A percentile compares a stretch with the other conserved stretches of the same genome.
phyloP scores from a whole-genome alignment of 352 stramenopile species.

The Pythium coloratum region DNA sequence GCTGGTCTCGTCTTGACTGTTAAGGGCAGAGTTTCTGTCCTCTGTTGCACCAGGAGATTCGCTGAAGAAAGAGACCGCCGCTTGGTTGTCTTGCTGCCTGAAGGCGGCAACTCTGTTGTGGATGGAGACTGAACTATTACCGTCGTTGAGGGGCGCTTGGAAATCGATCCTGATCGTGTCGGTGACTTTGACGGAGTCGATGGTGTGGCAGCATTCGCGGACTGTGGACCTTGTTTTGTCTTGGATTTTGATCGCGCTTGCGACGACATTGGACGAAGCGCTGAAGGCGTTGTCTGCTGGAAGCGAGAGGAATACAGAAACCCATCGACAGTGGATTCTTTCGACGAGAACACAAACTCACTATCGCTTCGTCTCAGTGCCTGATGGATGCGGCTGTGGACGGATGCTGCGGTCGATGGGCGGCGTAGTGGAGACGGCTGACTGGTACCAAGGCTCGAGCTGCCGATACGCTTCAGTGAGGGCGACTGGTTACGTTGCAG shows the following conservation, averaged over 20 bases:
- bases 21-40: not conserved
- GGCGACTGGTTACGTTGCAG: slow-evolving; percentile 2
- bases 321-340: slow-evolving; percentile 44
- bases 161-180: not conserved
- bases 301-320: slow-evolving; percentile 62
- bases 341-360: slow-evolving; percentile 58
- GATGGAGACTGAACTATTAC: not conserved
- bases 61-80: slow-evolving; percentile 15
- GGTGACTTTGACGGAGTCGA: not conserved
- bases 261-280: slow-evolving; percentile 23
- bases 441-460: not conserved
- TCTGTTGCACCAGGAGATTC: not conserved
- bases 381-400: slow-evolving; percentile 63
- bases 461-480: slow-evolving; percentile 9
- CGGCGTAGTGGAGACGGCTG: slow-evolving; percentile 10
- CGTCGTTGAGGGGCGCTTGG: not conserved
- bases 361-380: slow-evolving; percentile 50
- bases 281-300: slow-evolving; percentile 32
- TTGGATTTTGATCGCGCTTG: slow-evolving; percentile 10
- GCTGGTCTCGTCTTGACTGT: not conserved
- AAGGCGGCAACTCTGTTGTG: not conserved
- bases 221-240: not conserved
- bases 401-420: slow-evolving; percentile 46
- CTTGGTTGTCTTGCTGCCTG: not conserved
- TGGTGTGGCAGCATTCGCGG: not conserved